Evolutionary conservation across 228 moss, liverwort and hornwort species (phyloP).

Genomic region (Sphagnum magellanicum): DNA sequence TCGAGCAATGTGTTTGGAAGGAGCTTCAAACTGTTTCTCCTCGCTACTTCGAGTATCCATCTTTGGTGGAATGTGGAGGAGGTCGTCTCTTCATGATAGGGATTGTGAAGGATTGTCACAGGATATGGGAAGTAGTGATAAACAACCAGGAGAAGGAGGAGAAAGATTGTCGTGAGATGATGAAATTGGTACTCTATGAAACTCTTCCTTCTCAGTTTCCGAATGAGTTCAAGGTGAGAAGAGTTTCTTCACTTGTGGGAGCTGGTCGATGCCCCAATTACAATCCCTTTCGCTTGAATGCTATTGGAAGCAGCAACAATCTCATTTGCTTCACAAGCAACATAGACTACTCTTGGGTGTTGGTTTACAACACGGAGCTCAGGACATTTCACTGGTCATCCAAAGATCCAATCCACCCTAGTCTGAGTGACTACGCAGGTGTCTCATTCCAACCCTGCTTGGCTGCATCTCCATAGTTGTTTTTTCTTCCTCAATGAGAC

Average conservation of each 20-base stretch:
- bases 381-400: conserved; percentile 19
- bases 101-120: conserved; percentile 13
- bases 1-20: conserved; percentile 24
- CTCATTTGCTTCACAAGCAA: conserved; percentile 37
- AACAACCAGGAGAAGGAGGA: too few relatives aligned
- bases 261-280: conserved; percentile 25
- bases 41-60: conserved; percentile 22
- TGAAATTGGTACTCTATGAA: conserved; percentile 21
- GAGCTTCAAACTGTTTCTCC: conserved; percentile 12
- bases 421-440: conserved; percentile 16
- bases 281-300: conserved; percentile 26
- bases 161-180: conserved; percentile 2
- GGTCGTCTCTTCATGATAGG: conserved; percentile 23
- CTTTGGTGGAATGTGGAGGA: conserved; percentile 25
- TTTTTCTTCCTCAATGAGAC: too few relatives aligned
- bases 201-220: conserved; percentile 23
- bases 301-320: conserved; percentile 23
- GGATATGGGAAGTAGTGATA: conserved; percentile 17
- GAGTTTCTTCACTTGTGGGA: conserved; percentile 7
- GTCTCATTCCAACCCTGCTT: conserved; percentile 29
- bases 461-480: conserved; percentile 21
- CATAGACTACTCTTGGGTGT: conserved; percentile 29
- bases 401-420: conserved; percentile 11
- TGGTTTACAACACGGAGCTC: conserved; percentile 21
- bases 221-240: conserved; percentile 27